Percentiles rank a stretch among this genome's conserved stretches.
Conservation (phyloP, 106 monocot genomes). For the Dendrobium nobile region DNA sequence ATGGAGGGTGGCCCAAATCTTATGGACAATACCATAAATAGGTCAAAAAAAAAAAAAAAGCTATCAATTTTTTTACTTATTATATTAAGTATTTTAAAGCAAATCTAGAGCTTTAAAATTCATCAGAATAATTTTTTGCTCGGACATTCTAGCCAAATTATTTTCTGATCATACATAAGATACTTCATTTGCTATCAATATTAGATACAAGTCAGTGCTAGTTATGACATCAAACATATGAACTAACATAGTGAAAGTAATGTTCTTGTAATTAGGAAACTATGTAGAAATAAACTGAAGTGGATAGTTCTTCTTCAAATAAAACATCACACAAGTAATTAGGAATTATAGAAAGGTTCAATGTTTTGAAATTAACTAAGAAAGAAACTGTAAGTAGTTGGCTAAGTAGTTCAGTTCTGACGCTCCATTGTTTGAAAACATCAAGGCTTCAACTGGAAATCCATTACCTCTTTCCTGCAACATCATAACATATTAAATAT, state of each 20-base stretch:
- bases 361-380: neutral
- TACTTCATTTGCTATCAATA: neutral
- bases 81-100: too few species aligned
- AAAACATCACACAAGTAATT: neutral
- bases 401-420: slow-evolving; percentile 13
- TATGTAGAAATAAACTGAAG: neutral
- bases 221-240: neutral
- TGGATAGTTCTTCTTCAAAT: neutral
- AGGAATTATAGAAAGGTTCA: neutral
- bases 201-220: neutral
- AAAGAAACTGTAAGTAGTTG: neutral
- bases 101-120: too few species aligned
- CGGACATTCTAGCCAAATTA: too few species aligned
- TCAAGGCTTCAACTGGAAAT: slow-evolving; percentile 24
- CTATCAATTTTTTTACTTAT: too few species aligned
- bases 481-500: neutral
- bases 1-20: too few species aligned
- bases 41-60: too few species aligned
- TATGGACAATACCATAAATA: too few species aligned
- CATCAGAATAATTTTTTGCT: too few species aligned
- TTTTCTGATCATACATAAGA: too few species aligned
- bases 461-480: slow-evolving; percentile 32
- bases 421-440: slow-evolving; percentile 36
- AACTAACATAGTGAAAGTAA: neutral
- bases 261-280: neutral